Percentiles rank a stretch among this genome's conserved stretches.
phyloP scores from a whole-genome alignment of 768 basidiomycete species.

The Trametes villosa region DNA sequence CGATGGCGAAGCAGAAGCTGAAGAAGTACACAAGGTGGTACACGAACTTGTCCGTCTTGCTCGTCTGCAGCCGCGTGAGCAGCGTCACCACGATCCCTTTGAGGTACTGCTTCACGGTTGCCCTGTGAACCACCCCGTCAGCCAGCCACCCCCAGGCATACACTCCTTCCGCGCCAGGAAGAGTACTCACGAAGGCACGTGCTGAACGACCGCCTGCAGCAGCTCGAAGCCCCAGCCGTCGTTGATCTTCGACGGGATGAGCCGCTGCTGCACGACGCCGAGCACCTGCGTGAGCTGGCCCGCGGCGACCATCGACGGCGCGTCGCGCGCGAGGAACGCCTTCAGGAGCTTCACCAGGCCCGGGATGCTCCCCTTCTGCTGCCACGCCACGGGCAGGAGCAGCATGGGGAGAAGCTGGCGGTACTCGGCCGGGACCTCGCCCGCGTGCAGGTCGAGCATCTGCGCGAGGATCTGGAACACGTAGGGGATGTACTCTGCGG shows the following conservation, averaged over 20 bases:
- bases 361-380: constrained; percentile 92
- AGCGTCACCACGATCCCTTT: constrained; percentile 76
- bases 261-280: constrained; percentile 87
- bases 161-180: no score
- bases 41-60: constrained; percentile 87
- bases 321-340: constrained; percentile 79
- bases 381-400: constrained; percentile 86
- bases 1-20: constrained; percentile 73
- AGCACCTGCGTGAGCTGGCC: constrained; percentile 80
- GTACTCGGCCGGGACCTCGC: constrained; percentile 75
- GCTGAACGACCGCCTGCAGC: constrained; percentile 72
- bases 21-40: constrained; percentile 84
- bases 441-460: constrained; percentile 83
- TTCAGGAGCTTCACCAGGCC: constrained; percentile 88
- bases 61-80: constrained; percentile 83
- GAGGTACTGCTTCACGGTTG: constrained; percentile 71
- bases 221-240: constrained; percentile 93
- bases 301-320: constrained; percentile 62
- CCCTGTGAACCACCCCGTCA: constrained; percentile 44
- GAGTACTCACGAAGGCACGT: constrained; percentile 70
- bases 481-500: constrained; percentile 92
- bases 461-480: constrained; percentile 96
- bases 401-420: constrained; percentile 79
- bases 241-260: constrained; percentile 86
- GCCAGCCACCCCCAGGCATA: not conserved